Conservation (phyloP, 306 rosid genomes). For the Medicago ruthenica region DNA sequence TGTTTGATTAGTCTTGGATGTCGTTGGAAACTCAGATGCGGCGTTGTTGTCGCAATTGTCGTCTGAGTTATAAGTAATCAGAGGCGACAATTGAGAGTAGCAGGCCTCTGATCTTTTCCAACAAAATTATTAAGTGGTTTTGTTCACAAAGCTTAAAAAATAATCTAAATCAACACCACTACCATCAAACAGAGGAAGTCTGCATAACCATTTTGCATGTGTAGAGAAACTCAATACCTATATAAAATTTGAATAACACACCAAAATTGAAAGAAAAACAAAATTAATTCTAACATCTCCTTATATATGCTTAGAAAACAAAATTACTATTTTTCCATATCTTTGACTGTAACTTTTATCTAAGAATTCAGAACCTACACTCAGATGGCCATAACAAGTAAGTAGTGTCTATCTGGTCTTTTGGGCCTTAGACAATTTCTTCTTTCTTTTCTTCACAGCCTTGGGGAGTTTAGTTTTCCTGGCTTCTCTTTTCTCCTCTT, state of each 20-base stretch:
- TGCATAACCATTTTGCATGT: no score
- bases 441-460: slow-evolving; percentile 84
- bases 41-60: no score
- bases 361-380: neutral
- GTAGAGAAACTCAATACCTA: neutral
- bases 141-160: no score
- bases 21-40: no score
- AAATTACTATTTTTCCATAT: neutral
- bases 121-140: no score
- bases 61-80: no score
- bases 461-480: slow-evolving; percentile 81
- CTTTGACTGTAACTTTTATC: neutral
- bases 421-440: slow-evolving; percentile 71
- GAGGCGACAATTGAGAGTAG: no score
- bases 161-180: no score
- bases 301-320: neutral
- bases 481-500: slow-evolving; percentile 91
- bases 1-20: no score
- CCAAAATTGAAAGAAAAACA: neutral
- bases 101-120: no score
- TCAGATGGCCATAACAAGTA: slow-evolving; percentile 6
- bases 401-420: slow-evolving; percentile 59
- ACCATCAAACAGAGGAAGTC: no score
- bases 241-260: neutral
- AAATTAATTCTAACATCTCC: neutral